Evolutionary conservation across 768 basidiomycete species (phyloP), one percentile per base, ranked within the genome.

Genomic region (Rhizopogon sp.): DNA sequence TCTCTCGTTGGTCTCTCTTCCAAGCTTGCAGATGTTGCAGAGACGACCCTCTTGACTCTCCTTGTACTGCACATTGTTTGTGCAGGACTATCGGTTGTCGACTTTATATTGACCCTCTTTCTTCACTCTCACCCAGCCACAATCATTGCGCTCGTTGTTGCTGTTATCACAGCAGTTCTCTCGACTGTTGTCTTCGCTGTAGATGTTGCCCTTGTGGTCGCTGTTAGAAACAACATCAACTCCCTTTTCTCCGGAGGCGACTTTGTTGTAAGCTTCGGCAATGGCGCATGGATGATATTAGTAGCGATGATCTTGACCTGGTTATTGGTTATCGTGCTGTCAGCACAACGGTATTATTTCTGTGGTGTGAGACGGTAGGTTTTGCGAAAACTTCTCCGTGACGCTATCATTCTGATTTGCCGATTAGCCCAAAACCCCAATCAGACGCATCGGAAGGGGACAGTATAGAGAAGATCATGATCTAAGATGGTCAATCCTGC

Each of bases 251-350:
- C 75, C 0, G 70, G 66, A 7, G 70, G 76, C 44, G 58, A 68
- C 43, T 74, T 89, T 28, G 66, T 60, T 0, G 76, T 85, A 8
- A 56, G 66, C 11, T 87, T 80, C 67, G 87, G 89, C n/a, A 82
- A 84, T 57, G 87, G 68, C 8, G 78, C 85, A 7, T 90, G 88
- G 88, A 79, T 91, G 80, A 76, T 82, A n/a, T 60, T 90, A 41
- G 74, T 63, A 4, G 83, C 80, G 14, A 68, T 81, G 51, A 58
- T 80, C 9, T 65, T 81, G 58, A 76, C 79, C 1, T 90, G 87
- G 85, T 43, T 79, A 3, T 80, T 80, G 0, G 78, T 88, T 37
- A 64, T 87, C 31, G 62, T 81, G n/a, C 72, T 89, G 45, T 81
- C 83, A 39, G 80, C 82, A 16, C 75, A 83, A 31, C 81, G 79